phyloP scores from a whole-genome alignment of 164 flowering plant genomes.

The Chimonanthus salicifolius region DNA sequence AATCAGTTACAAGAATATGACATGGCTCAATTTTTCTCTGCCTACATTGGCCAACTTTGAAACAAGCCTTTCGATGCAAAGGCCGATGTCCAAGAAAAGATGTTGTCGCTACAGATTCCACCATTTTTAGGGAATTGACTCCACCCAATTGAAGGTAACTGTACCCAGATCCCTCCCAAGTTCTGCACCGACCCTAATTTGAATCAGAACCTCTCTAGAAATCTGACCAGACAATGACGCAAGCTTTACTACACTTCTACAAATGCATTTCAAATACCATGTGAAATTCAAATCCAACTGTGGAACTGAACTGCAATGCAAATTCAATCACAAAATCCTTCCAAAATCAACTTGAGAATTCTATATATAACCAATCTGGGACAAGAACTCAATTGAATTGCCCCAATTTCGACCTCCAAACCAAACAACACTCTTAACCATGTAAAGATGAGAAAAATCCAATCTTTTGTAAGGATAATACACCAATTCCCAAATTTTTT shows the following conservation, averaged over 20 bases:
- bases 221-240: background rate
- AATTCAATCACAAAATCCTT: slow-evolving; percentile 3
- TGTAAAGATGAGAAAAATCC: background rate
- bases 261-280: background rate
- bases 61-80: slow-evolving; percentile 20
- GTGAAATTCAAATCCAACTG: background rate
- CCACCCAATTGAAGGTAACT: background rate
- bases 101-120: slow-evolving; percentile 60
- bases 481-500: background rate
- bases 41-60: slow-evolving; percentile 23
- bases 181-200: background rate
- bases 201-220: background rate
- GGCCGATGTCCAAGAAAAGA: slow-evolving; percentile 58
- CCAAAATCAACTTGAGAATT: slow-evolving; percentile 1
- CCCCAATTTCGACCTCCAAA: background rate
- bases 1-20: slow-evolving; percentile 22
- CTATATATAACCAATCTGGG: background rate
- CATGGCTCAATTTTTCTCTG: slow-evolving; percentile 16
- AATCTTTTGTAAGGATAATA: background rate
- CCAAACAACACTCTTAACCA: background rate
- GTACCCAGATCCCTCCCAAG: background rate
- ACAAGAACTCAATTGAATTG: slow-evolving; percentile 4
- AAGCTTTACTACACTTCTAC: background rate
- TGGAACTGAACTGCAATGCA: slow-evolving; percentile 16
- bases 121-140: slow-evolving; percentile 31